phyloP scores from a whole-genome alignment of 2,329 filamentous ascomycete species.

The Berkeleyomyces rouxiae region DNA sequence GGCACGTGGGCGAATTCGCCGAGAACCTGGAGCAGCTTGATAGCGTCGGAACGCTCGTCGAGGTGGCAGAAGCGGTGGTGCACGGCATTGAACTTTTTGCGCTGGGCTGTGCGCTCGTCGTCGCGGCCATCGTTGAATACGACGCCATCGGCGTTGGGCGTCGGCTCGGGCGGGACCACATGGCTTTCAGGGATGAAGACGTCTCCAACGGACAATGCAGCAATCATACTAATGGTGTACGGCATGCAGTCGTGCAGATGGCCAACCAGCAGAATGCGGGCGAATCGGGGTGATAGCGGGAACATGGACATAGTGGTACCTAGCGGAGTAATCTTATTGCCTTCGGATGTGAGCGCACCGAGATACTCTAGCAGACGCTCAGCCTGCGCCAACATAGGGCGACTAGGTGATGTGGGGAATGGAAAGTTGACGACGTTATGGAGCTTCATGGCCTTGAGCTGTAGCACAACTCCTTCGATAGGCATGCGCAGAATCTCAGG shows the following conservation, averaged over 20 bases:
- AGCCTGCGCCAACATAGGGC: slow-evolving; percentile 58
- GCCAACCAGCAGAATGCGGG: slow-evolving; percentile 80
- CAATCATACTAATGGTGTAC: slow-evolving; percentile 76
- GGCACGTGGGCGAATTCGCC: slow-evolving; percentile 69
- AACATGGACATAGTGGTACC: slow-evolving; percentile 76
- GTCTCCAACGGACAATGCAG: slow-evolving; percentile 74
- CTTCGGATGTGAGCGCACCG: slow-evolving; percentile 55
- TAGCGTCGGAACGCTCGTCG: slow-evolving; percentile 70
- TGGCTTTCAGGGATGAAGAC: slow-evolving; percentile 73
- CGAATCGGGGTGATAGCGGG: slow-evolving; percentile 76
- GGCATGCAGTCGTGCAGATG: slow-evolving; percentile 67
- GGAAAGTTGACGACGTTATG: slow-evolving; percentile 87
- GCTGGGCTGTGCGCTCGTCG: slow-evolving; percentile 47
- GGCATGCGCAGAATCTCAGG: slow-evolving; percentile 84
- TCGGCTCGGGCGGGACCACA: slow-evolving; percentile 40
- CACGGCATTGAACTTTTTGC: slow-evolving; percentile 47
- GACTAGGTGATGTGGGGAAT: slow-evolving; percentile 79
- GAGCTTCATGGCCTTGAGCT: slow-evolving; percentile 88
- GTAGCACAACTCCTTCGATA: slow-evolving; percentile 80
- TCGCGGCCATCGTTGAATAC: slow-evolving; percentile 57
- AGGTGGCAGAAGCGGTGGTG: slow-evolving; percentile 65
- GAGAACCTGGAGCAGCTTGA: slow-evolving; percentile 79
- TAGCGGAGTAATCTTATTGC: slow-evolving; percentile 54
- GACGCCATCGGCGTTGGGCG: slow-evolving; percentile 27
- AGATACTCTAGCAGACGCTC: slow-evolving; percentile 78